Conservation (phyloP, 306 rosid species). For the Ziziphus jujuba region DNA sequence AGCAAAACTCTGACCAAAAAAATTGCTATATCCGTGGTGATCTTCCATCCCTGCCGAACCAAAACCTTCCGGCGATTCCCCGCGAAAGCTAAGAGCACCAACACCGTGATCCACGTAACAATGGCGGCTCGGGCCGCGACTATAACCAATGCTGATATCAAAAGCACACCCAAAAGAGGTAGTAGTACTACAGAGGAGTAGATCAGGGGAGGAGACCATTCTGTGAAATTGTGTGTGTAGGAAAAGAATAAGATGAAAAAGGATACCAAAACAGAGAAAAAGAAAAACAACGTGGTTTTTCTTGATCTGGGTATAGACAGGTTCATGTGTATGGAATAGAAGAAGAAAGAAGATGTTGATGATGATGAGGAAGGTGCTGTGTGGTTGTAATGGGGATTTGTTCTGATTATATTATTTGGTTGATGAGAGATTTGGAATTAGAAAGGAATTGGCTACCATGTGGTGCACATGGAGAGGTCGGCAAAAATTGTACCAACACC, state of each 20-base stretch:
- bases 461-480: slow-evolving; percentile 54
- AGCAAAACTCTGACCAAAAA: slow-evolving; percentile 34
- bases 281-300: slow-evolving; percentile 13
- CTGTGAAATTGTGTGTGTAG: slow-evolving; percentile 11
- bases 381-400: not conserved
- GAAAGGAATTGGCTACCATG: slow-evolving; percentile 42
- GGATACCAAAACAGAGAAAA: slow-evolving; percentile 21
- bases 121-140: slow-evolving; percentile 49
- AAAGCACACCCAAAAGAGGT: slow-evolving; percentile 9
- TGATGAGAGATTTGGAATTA: slow-evolving; percentile 19
- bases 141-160: slow-evolving; percentile 17
- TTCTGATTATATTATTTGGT: not conserved
- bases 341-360: not conserved
- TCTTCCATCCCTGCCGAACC: slow-evolving; percentile 45
- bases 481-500: not conserved
- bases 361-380: not conserved
- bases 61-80: slow-evolving; percentile 62
- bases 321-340: not conserved
- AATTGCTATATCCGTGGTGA: slow-evolving; percentile 53
- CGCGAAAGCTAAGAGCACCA: slow-evolving; percentile 54
- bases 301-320: slow-evolving; percentile 19
- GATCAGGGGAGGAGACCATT: slow-evolving; percentile 5
- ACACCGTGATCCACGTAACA: slow-evolving; percentile 59
- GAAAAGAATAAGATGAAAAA: not conserved
- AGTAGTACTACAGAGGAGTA: not conserved